Percentiles rank a stretch among this genome's conserved stretches.
Evolutionary conservation across 495 filamentous ascomycete genomes (phyloP).

Genomic region (Cryomyces minteri): DNA sequence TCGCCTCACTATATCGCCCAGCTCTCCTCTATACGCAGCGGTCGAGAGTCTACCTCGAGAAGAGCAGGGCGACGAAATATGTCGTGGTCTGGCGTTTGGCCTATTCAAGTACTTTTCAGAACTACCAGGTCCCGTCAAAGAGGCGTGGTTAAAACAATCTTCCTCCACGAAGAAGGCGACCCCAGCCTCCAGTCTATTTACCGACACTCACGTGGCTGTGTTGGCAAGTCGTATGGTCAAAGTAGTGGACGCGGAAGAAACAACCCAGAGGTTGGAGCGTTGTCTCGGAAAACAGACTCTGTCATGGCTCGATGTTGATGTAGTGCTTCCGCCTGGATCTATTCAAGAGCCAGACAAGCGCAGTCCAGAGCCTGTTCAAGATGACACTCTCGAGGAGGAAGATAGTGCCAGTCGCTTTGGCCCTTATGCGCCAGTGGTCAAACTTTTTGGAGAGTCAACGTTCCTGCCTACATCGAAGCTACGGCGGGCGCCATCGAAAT

Average conservation of each 20-base stretch:
- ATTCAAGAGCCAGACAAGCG: slow-evolving; percentile 38
- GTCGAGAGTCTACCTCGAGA: slow-evolving; percentile 85
- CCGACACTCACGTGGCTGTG: slow-evolving; percentile 83
- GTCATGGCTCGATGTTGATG: slow-evolving; percentile 73
- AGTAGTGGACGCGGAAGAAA: slow-evolving; percentile 39
- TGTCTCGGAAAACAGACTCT: slow-evolving; percentile 62
- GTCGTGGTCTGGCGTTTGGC: slow-evolving; percentile 75
- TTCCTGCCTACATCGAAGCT: slow-evolving; percentile 80
- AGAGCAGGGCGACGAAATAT: slow-evolving; percentile 82
- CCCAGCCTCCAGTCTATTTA: slow-evolving; percentile 53
- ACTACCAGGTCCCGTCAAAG: slow-evolving; percentile 58
- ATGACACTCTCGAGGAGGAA: slow-evolving; percentile 30
- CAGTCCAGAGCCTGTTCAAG: slow-evolving; percentile 12
- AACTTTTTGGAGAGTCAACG: slow-evolving; percentile 58
- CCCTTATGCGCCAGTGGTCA: slow-evolving; percentile 51
- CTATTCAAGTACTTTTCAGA: slow-evolving; percentile 86
- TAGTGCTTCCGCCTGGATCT: slow-evolving; percentile 59
- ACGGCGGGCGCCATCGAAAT: slow-evolving; percentile 70
- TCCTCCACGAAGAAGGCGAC: slow-evolving; percentile 25
- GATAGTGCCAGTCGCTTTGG: slow-evolving; percentile 53
- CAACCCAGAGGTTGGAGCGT: slow-evolving; percentile 38
- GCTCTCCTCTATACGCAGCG: slow-evolving; percentile 83
- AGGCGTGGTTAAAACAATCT: slow-evolving; percentile 22
- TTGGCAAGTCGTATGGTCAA: slow-evolving; percentile 65
- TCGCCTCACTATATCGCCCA: slow-evolving; percentile 80